These are phyloP conservation scores for Acephala macrosclerotiorum DNA, from an alignment of 2,329 filamentous ascomycete genomes.

Conservation along the genomic window DNA sequence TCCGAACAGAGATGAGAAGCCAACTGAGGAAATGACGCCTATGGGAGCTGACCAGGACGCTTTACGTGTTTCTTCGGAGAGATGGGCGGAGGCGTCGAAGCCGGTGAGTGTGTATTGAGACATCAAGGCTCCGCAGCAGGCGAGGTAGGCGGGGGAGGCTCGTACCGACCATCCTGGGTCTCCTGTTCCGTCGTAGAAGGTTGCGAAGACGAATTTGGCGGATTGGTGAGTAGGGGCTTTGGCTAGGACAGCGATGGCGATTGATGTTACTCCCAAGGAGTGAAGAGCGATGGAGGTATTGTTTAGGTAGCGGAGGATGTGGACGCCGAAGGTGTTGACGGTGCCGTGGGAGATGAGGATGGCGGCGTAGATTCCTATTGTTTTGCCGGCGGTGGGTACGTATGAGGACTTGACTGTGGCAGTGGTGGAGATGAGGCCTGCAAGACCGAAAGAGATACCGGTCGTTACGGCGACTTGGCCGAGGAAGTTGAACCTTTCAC, in stretches of 20 bases:
- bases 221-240: slow-evolving; percentile 63
- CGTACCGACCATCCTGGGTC: slow-evolving; percentile 60
- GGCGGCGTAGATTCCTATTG: slow-evolving; percentile 66
- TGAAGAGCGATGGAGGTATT: slow-evolving; percentile 63
- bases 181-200: slow-evolving; percentile 60
- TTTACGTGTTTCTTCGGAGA: slow-evolving; percentile 64
- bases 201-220: slow-evolving; percentile 62
- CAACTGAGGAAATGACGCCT: slow-evolving; percentile 63
- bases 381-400: slow-evolving; percentile 53
- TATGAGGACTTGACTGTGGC: slow-evolving; percentile 53
- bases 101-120: slow-evolving; percentile 62
- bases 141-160: slow-evolving; percentile 61
- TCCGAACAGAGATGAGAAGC: slow-evolving; percentile 63
- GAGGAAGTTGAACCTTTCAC: slow-evolving; percentile 53
- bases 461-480: slow-evolving; percentile 58
- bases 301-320: slow-evolving; percentile 62
- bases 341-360: slow-evolving; percentile 60
- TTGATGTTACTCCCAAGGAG: slow-evolving; percentile 57
- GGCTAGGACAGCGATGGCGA: slow-evolving; percentile 62
- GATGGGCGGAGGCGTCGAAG: slow-evolving; percentile 63
- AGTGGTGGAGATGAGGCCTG: slow-evolving; percentile 53
- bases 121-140: slow-evolving; percentile 60
- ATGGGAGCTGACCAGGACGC: slow-evolving; percentile 64
- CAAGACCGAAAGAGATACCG: slow-evolving; percentile 54
- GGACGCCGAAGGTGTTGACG: slow-evolving; percentile 65